phyloP scores from a whole-genome alignment of 2,329 filamentous ascomycete species.

The Aspergillus pseudoviridinutans region DNA sequence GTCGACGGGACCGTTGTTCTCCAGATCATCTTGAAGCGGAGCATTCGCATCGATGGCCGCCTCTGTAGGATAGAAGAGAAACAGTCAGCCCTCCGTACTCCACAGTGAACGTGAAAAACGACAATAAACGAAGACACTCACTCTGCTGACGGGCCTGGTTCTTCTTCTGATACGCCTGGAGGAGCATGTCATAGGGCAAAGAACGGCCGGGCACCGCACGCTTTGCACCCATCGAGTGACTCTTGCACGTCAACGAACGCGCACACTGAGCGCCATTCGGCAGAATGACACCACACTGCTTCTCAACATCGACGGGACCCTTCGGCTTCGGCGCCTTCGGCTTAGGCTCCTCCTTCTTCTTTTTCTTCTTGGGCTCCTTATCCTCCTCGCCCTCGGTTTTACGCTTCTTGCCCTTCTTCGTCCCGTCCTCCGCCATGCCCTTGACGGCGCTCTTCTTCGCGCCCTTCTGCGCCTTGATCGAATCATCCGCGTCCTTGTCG shows the following conservation, averaged over 20 bases:
- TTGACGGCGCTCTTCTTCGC: slow-evolving; percentile 57
- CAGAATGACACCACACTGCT: slow-evolving; percentile 84
- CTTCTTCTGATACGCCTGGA: slow-evolving; percentile 90
- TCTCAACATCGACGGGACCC: slow-evolving; percentile 89
- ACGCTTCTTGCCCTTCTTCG: slow-evolving; percentile 69
- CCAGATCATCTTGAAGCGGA: slow-evolving; percentile 79
- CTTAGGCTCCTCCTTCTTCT: slow-evolving; percentile 91
- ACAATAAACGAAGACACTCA: slow-evolving; percentile 41
- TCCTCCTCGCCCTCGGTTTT: slow-evolving; percentile 68
- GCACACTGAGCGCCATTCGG: slow-evolving; percentile 85
- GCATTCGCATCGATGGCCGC: slow-evolving; percentile 93
- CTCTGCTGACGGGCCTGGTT: slow-evolving; percentile 98
- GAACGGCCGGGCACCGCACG: slow-evolving; percentile 81
- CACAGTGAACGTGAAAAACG: slow-evolving; percentile 16
- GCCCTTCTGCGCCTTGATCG: slow-evolving; percentile 58
- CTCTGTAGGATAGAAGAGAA: slow-evolving; percentile 51
- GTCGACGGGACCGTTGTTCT: slow-evolving; percentile 77
- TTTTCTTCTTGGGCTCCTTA: slow-evolving; percentile 82
- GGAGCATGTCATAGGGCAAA: slow-evolving; percentile 85
- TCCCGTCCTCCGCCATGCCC: slow-evolving; percentile 52
- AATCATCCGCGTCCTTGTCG: slow-evolving; percentile 38
- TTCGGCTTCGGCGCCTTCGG: slow-evolving; percentile 79
- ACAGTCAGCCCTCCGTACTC: slow-evolving; percentile 4
- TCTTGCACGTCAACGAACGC: slow-evolving; percentile 86
- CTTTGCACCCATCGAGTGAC: slow-evolving; percentile 92